A percentile compares a stretch with the other conserved stretches of the same genome.
phyloP scores from a whole-genome alignment of 345 rosid species.

The Rhizophora mangle region DNA sequence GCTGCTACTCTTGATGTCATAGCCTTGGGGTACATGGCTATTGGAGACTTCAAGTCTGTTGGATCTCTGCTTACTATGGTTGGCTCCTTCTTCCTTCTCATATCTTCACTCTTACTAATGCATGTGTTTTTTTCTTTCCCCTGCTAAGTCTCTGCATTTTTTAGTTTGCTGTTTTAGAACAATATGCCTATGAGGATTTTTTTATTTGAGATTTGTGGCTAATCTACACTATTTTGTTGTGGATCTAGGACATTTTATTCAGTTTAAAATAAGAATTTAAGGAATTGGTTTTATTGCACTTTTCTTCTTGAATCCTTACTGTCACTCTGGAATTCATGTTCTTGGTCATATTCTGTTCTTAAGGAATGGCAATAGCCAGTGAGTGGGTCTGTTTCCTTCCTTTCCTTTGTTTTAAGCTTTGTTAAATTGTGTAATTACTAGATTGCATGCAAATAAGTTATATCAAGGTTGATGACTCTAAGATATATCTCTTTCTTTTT shows the following conservation, averaged over 20 bases:
- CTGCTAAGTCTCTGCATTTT: background rate
- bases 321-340: too few species aligned
- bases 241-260: background rate
- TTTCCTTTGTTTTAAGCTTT: background rate
- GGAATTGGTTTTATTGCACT: too few species aligned
- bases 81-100: constrained; percentile 20
- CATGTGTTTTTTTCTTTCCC: background rate
- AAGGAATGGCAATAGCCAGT: too few species aligned
- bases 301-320: too few species aligned
- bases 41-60: constrained; percentile 61
- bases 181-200: too few species aligned
- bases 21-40: constrained; percentile 70
- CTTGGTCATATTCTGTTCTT: background rate
- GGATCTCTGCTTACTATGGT: constrained; percentile 53
- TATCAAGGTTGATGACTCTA: background rate
- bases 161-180: background rate
- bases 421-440: background rate
- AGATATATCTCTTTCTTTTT: constrained; percentile 14
- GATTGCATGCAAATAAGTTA: too few species aligned
- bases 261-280: background rate
- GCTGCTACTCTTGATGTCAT: constrained; percentile 75
- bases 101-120: background rate
- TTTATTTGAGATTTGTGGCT: too few species aligned
- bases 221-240: background rate
- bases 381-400: background rate